A percentile compares a stretch with the other conserved stretches of the same genome.
phyloP scores from a whole-genome alignment of 768 basidiomycete genomes.

The Tricholoma terreum region DNA sequence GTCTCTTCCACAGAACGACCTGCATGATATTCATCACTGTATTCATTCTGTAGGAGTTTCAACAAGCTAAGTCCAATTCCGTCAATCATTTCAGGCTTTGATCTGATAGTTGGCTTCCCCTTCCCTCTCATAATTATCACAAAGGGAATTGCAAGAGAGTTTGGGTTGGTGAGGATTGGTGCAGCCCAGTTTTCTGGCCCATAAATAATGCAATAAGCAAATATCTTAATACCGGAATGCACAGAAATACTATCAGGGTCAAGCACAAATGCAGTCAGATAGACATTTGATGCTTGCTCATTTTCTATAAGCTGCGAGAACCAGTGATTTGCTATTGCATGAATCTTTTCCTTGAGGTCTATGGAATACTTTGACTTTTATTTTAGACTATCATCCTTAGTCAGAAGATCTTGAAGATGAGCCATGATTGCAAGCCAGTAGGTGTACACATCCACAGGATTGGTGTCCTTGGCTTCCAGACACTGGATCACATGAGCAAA shows the following conservation, averaged over 20 bases:
- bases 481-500: slow-evolving; percentile 18
- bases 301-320: slow-evolving; percentile 5
- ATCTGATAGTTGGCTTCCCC: not conserved
- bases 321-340: not conserved
- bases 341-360: not conserved
- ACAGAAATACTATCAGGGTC: slow-evolving; percentile 1
- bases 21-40: not conserved
- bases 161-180: slow-evolving; percentile 2
- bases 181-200: not conserved
- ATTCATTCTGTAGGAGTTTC: slow-evolving; percentile 4
- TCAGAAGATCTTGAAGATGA: slow-evolving; percentile 2
- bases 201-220: not conserved
- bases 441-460: slow-evolving; percentile 16
- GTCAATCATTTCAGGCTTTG: slow-evolving; percentile 1
- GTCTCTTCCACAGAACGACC: slow-evolving; percentile 2
- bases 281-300: slow-evolving; percentile 4
- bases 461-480: slow-evolving; percentile 15
- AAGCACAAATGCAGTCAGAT: slow-evolving; percentile 4
- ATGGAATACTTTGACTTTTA: not conserved
- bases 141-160: slow-evolving; percentile 1
- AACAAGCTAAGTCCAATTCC: not conserved
- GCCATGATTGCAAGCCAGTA: slow-evolving; percentile 18
- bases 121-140: not conserved
- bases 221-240: not conserved
- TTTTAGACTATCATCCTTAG: not conserved